Evolutionary conservation across 2,329 filamentous ascomycete genomes (phyloP).

Genomic region (Spiromastix sp.): DNA sequence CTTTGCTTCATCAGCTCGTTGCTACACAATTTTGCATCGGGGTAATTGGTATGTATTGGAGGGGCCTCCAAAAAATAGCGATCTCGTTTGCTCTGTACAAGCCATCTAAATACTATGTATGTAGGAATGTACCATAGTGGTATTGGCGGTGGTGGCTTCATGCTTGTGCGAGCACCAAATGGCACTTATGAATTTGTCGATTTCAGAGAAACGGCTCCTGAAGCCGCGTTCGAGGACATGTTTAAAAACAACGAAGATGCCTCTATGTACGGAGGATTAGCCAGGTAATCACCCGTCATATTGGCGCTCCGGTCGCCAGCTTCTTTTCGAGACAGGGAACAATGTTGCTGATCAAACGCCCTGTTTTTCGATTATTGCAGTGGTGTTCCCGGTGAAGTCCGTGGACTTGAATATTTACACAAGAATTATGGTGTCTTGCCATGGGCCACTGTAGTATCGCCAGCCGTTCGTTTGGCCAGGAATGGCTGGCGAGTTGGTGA

Average conservation of each 20-base stretch:
- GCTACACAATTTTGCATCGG: constrained; percentile 67
- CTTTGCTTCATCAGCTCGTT: constrained; percentile 40
- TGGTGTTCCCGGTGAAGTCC: constrained; percentile 50
- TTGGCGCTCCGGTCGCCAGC: too few relatives aligned
- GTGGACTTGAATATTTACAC: constrained; percentile 71
- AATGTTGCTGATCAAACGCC: too few relatives aligned
- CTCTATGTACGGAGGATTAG: constrained; percentile 63
- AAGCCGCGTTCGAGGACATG: constrained; percentile 75
- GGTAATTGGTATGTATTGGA: constrained; percentile 44
- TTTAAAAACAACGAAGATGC: constrained; percentile 58
- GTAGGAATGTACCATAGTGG: constrained; percentile 64
- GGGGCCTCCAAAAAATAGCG: too few relatives aligned
- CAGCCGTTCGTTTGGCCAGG: constrained; percentile 63
- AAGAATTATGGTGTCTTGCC: constrained; percentile 47
- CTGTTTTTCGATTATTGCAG: too few relatives aligned
- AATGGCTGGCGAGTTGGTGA: constrained; percentile 62
- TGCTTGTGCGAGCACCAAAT: constrained; percentile 61
- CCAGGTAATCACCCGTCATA: too few relatives aligned
- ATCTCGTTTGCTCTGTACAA: too few relatives aligned
- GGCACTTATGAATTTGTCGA: constrained; percentile 81
- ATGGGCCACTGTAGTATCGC: constrained; percentile 62
- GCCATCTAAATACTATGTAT: too few relatives aligned
- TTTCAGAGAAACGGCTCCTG: constrained; percentile 80
- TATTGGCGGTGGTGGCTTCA: constrained; percentile 85
- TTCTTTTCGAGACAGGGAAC: too few relatives aligned